Conservation (phyloP, 345 rosid species). For the Luvunga scandens region DNA sequence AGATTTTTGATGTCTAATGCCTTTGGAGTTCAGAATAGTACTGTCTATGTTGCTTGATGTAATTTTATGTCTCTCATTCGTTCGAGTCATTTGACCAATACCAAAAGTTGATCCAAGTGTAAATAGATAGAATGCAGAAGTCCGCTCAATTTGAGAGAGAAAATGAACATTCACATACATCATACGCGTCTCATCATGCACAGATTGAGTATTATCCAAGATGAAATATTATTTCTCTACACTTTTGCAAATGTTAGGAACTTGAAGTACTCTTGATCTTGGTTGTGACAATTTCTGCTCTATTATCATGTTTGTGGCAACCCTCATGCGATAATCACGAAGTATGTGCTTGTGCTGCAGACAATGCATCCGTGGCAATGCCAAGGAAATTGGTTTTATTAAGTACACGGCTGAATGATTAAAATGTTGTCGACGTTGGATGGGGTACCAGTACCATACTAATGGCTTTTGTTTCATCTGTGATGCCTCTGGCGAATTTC, state of each 20-base stretch:
- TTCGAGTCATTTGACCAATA: no score
- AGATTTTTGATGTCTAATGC: neutral
- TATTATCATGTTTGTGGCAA: constrained; percentile 34
- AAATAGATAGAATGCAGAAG: no score
- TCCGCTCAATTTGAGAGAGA: no score
- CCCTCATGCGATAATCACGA: constrained; percentile 37
- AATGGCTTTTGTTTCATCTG: neutral
- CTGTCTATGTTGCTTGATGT: neutral
- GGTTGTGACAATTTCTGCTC: no score
- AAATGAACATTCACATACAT: no score
- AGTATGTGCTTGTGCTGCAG: constrained; percentile 47
- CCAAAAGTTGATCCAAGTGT: no score
- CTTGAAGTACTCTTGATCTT: no score
- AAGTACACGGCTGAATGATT: constrained; percentile 32
- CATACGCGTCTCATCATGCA: no score
- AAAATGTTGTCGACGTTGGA: no score
- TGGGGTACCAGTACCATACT: neutral
- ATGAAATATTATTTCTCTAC: no score
- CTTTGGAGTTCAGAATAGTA: neutral
- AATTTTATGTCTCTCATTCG: neutral
- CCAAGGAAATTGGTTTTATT: constrained; percentile 49
- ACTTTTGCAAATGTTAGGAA: no score
- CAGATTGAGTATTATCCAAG: no score
- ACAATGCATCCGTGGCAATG: constrained; percentile 43
- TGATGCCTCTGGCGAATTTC: neutral